Percentiles rank a stretch among this genome's conserved stretches.
phyloP scores from a whole-genome alignment of 805 yeast genomes.

The Kregervanrija delftensis region DNA sequence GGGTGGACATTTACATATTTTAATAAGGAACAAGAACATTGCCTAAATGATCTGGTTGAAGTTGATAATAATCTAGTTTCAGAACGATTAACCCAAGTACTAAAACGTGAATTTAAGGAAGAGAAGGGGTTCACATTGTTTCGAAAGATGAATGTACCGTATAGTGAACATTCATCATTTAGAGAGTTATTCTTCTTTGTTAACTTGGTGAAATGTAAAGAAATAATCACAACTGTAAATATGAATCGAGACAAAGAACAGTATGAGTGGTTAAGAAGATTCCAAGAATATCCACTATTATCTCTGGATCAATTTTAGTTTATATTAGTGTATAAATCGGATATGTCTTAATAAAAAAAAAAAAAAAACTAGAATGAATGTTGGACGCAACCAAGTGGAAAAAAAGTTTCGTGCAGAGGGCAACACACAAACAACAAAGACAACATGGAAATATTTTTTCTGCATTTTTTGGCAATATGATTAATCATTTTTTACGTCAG shows the following conservation, averaged over 20 bases:
- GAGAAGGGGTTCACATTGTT: slow-evolving; percentile 10
- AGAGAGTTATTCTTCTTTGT: slow-evolving; percentile 69
- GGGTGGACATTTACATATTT: slow-evolving; percentile 70
- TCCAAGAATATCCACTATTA: slow-evolving; percentile 16
- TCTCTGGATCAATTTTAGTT: too few species aligned
- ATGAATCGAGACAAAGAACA: slow-evolving; percentile 19
- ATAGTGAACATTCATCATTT: slow-evolving; percentile 91
- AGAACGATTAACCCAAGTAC: not conserved
- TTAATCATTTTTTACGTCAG: too few species aligned
- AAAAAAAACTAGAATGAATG: too few species aligned
- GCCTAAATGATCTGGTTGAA: slow-evolving; percentile 9
- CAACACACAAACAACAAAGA: too few species aligned
- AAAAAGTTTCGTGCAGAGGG: too few species aligned
- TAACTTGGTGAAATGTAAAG: slow-evolving; percentile 38
- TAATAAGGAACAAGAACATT: not conserved
- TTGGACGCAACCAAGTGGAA: too few species aligned
- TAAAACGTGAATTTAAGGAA: slow-evolving; percentile 7
- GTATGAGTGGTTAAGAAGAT: slow-evolving; percentile 31
- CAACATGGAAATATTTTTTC: too few species aligned
- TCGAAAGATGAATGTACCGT: slow-evolving; percentile 43
- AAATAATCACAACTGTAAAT: slow-evolving; percentile 78
- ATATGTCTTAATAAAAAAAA: too few species aligned
- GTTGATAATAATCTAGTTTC: slow-evolving; percentile 2
- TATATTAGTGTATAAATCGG: too few species aligned
- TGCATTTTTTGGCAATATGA: too few species aligned